phyloP scores from a whole-genome alignment of 306 rosid species.

The Ochetophila trinervis region DNA sequence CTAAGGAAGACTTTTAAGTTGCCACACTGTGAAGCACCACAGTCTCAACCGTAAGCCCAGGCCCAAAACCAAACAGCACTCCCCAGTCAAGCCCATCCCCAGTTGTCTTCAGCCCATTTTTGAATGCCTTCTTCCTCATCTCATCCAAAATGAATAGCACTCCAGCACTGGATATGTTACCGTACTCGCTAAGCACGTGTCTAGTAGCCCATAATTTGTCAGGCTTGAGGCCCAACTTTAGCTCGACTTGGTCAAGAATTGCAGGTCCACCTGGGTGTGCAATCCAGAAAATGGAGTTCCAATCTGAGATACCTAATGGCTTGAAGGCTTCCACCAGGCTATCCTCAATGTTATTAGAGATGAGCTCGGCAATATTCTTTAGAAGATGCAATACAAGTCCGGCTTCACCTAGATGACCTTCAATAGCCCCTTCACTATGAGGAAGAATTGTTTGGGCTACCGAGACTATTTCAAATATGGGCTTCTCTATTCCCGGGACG shows the following conservation, averaged over 20 bases:
- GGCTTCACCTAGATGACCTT: neutral
- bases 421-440: neutral
- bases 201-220: neutral
- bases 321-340: neutral
- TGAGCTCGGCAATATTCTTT: neutral
- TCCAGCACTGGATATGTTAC: neutral
- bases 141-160: neutral
- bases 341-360: neutral
- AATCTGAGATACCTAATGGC: neutral
- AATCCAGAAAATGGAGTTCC: neutral
- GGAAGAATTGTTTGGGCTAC: neutral
- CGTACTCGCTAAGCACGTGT: neutral
- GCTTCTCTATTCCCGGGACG: neutral
- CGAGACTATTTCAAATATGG: neutral
- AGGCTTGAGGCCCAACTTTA: neutral
- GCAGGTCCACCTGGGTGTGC: slow-evolving; percentile 1
- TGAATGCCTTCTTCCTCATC: neutral
- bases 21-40: neutral
- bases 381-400: neutral
- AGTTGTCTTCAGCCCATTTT: neutral
- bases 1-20: neutral
- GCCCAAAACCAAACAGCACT: neutral
- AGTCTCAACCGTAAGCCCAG: neutral
- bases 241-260: neutral
- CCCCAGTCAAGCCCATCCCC: neutral